Base-by-base conservation (phyloP, 176 grass and related monocot species). In the Aechmea fasciata region DNA sequence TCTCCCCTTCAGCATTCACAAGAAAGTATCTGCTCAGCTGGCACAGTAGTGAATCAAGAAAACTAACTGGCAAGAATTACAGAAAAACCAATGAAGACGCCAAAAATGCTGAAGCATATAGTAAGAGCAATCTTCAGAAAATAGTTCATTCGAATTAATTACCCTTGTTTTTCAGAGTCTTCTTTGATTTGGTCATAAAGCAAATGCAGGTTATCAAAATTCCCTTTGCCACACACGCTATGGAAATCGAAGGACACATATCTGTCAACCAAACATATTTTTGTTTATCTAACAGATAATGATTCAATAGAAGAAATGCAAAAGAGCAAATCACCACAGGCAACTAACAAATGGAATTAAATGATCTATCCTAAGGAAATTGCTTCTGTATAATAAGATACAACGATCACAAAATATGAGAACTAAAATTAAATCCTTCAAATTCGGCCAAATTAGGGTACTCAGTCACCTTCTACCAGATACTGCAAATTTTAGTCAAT, bases 1-100 rank as follows among this genome's bases (percentile, higher is more conserved):
- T 83, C 59, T 88, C 83, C 67, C 84, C 87, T 87, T 99, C 83
- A 68, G 79, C 70, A 59, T 90, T 85, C 49, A 99, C 80, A 82
- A 99, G 79, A 87, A 99, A 87, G 84, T 93, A 99, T 80, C 94
- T 99, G 90, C 84, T 93, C 84, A 92, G 85, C 89, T 99, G 87
- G 72, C 84, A 84, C 86, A 83, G 79, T 80, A 83, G 79, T 80
- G 68, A 85, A 87, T 82, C 84, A 85, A 85, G 62, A 81, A 73
- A 50, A 85, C 80, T 81, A 79, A 87, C 69, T 84, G 77, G 90
- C 71, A 73, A 91, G 28, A 74, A 79, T 77, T 84, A 82, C 54
- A 84, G 54, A 69, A 84, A 68, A 69, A 68, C 47, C 55, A 69
- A 66, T 76, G 72, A 81, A 63, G 47, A 20, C 28, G 52, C 55